Evolutionary conservation across 202 grass and related monocot species (phyloP).

Genomic region (Elaeis oleifera): DNA sequence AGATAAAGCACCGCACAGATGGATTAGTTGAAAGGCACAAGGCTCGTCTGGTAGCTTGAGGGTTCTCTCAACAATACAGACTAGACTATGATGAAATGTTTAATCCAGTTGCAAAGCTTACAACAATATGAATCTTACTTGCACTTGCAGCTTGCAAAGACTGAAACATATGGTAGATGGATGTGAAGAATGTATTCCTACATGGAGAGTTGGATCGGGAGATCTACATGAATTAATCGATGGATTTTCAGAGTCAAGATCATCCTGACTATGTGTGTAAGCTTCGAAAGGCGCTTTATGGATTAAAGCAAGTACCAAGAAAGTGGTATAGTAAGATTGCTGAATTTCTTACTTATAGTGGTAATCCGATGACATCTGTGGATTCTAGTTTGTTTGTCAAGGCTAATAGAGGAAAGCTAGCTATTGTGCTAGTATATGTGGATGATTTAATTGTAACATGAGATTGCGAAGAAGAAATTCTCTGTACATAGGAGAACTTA

Average conservation of each 20-base stretch:
- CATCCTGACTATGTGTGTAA: not conserved
- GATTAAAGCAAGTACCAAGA: not conserved
- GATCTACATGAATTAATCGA: conserved; percentile 1
- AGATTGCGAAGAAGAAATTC: too few relatives aligned
- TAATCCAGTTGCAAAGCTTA: not conserved
- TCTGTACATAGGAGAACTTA: too few relatives aligned
- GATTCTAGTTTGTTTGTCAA: too few relatives aligned
- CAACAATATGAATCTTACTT: conserved; percentile 1
- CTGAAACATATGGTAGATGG: conserved; percentile 18
- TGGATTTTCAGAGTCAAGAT: not conserved
- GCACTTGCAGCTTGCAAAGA: conserved; percentile 1
- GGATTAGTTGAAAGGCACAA: conserved; percentile 3
- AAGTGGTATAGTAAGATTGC: conserved; percentile 2
- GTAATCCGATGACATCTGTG: too few relatives aligned
- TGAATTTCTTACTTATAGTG: too few relatives aligned
- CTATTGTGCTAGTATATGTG: too few relatives aligned
- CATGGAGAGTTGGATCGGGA: not conserved
- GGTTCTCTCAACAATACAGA: too few relatives aligned
- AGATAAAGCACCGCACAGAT: not conserved
- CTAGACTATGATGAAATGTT: not conserved
- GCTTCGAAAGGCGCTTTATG: not conserved
- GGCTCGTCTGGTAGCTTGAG: not conserved
- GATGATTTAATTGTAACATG: too few relatives aligned
- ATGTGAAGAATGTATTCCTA: not conserved
- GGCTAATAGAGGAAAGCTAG: too few relatives aligned